These are phyloP conservation scores for Penicillium janthinellum DNA, from an alignment of 2,329 filamentous ascomycete genomes.

Conservation along the genomic window DNA sequence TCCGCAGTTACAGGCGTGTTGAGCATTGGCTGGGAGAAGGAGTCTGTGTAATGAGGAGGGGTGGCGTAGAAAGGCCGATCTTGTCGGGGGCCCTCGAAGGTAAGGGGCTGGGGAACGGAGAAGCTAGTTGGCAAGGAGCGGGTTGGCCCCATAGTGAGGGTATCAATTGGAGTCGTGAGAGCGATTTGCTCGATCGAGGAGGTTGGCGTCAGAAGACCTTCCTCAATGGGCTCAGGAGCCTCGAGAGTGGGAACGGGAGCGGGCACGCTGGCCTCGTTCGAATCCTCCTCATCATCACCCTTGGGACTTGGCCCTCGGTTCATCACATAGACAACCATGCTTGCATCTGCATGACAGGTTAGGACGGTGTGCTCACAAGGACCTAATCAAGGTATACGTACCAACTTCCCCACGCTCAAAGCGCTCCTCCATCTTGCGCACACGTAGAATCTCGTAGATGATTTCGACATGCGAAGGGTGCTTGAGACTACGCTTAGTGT, in stretches of 20 bases:
- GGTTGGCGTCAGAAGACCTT: slow-evolving; percentile 29
- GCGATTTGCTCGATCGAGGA: slow-evolving; percentile 30
- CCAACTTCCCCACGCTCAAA: slow-evolving; percentile 46
- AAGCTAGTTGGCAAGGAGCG: slow-evolving; percentile 31
- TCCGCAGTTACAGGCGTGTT: slow-evolving; percentile 30
- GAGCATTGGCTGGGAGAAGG: slow-evolving; percentile 32
- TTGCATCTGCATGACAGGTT: slow-evolving; percentile 30
- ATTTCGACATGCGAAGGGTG: slow-evolving; percentile 39
- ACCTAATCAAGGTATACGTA: slow-evolving; percentile 23
- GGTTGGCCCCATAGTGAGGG: slow-evolving; percentile 21
- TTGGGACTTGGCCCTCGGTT: slow-evolving; percentile 40
- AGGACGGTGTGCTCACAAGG: background rate
- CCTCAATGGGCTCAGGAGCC: slow-evolving; percentile 33
- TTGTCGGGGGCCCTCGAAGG: slow-evolving; percentile 30
- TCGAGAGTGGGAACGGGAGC: slow-evolving; percentile 16
- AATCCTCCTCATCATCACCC: slow-evolving; percentile 36
- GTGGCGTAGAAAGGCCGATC: slow-evolving; percentile 33
- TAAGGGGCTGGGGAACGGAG: slow-evolving; percentile 33
- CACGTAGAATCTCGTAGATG: slow-evolving; percentile 45
- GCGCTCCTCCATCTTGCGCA: slow-evolving; percentile 44
- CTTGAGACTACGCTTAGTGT: slow-evolving; percentile 42
- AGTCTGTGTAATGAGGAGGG: slow-evolving; percentile 33
- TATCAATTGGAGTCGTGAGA: slow-evolving; percentile 31
- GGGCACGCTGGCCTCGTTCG: slow-evolving; percentile 23
- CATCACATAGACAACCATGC: slow-evolving; percentile 41